Conservation (phyloP, 1,284 basidiomycete genomes). For the Hemileia vastatrix region DNA sequence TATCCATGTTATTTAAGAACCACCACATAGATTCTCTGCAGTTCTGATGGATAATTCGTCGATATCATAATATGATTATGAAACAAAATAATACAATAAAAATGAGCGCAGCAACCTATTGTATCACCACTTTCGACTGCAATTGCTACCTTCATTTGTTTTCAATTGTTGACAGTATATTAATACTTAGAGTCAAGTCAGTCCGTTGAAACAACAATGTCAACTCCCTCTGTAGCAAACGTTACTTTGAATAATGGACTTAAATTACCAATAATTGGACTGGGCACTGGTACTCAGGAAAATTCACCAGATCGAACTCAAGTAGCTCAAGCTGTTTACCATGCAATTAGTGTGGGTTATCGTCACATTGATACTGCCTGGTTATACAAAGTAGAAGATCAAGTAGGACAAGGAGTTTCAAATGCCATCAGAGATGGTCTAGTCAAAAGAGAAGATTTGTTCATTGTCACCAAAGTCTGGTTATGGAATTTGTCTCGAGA, state of each 20-base stretch:
- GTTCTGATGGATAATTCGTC: too few relatives aligned
- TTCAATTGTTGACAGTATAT: too few relatives aligned
- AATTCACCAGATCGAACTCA: constrained; percentile 24
- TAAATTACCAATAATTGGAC: constrained; percentile 23
- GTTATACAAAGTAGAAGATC: too few relatives aligned
- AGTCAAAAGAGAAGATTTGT: constrained; percentile 35
- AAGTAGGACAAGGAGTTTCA: constrained; percentile 20
- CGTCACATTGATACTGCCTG: constrained; percentile 31
- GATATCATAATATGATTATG: too few relatives aligned
- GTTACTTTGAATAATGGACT: constrained; percentile 23
- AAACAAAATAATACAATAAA: too few relatives aligned
- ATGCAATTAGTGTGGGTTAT: constrained; percentile 36
- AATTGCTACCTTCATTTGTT: too few relatives aligned
- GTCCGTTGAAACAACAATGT: constrained; percentile 17
- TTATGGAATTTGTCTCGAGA: constrained; percentile 27
- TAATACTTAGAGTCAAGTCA: neutral
- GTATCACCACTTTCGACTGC: too few relatives aligned
- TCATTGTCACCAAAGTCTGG: constrained; percentile 36
- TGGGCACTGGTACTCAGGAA: constrained; percentile 35
- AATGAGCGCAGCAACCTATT: too few relatives aligned
- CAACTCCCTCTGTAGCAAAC: constrained; percentile 19
- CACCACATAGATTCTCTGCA: too few relatives aligned
- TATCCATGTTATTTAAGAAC: too few relatives aligned
- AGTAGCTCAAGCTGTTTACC: constrained; percentile 34
- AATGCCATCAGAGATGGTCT: constrained; percentile 34